These are phyloP conservation scores for Helichrysum umbraculigerum DNA, from an alignment of 129 eudicot genomes.

Conservation along the genomic window DNA sequence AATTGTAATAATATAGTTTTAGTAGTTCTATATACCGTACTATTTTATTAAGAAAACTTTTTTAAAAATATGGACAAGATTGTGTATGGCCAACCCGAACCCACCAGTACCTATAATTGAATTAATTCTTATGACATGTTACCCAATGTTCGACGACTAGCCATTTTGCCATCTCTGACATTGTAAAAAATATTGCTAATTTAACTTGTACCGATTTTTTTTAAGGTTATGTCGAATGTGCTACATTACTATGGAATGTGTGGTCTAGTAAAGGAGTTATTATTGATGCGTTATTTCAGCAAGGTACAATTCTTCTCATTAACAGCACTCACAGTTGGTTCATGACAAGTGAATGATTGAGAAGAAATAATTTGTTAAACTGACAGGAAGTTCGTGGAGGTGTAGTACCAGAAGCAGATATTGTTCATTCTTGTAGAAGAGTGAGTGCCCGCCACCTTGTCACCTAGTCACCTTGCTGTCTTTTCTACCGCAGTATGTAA, in stretches of 20 bases:
- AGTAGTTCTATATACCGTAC: not conserved
- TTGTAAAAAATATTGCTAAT: not conserved
- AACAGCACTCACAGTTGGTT: not conserved
- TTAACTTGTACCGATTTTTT: not conserved
- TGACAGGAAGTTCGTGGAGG: conserved; percentile 83
- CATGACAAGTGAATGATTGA: not conserved
- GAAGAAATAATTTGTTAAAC: conserved; percentile 19
- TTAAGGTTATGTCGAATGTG: conserved; percentile 77
- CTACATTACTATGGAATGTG: conserved; percentile 88
- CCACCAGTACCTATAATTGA: not conserved
- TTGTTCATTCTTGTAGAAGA: conserved; percentile 77
- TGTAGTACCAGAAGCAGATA: conserved; percentile 69
- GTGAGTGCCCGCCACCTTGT: conserved; percentile 43
- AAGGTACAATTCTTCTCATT: conserved; percentile 48
- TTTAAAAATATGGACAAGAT: too few species aligned
- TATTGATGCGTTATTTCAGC: conserved; percentile 92
- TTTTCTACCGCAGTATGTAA: not conserved
- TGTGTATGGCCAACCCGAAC: not conserved
- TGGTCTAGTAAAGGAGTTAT: conserved; percentile 70
- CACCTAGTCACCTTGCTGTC: too few species aligned
- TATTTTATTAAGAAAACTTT: not conserved
- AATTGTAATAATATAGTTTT: too few species aligned
- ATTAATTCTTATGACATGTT: not conserved
- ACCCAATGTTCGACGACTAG: not conserved
- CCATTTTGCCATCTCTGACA: not conserved